Evolutionary conservation across 371 early-diverging fungal genomes (phyloP).

Genomic region (Lichtheimia ornata): DNA sequence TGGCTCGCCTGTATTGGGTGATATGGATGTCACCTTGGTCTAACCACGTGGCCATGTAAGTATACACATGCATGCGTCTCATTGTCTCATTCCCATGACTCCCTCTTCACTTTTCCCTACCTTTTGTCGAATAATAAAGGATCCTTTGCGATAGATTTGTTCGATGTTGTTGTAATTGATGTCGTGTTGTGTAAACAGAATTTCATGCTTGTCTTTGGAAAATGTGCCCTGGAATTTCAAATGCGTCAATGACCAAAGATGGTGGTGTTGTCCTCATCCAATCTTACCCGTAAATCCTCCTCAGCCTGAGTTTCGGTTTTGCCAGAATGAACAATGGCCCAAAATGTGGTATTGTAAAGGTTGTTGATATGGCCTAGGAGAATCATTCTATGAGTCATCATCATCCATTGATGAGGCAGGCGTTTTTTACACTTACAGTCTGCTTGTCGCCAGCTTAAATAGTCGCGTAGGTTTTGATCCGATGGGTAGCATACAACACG

Average conservation of each 20-base stretch:
- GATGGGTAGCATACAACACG: slow-evolving; percentile 89
- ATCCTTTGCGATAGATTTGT: slow-evolving; percentile 86
- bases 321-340: slow-evolving; percentile 84
- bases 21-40: slow-evolving; percentile 39
- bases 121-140: slow-evolving; percentile 68
- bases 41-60: slow-evolving; percentile 3
- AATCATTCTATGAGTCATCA: not conserved
- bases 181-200: slow-evolving; percentile 79
- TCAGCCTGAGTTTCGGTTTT: slow-evolving; percentile 71
- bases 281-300: slow-evolving; percentile 59
- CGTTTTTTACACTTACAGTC: slow-evolving; percentile 88
- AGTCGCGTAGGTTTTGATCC: slow-evolving; percentile 81
- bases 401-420: too few species aligned
- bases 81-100: too few species aligned
- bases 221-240: slow-evolving; percentile 66
- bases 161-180: slow-evolving; percentile 89
- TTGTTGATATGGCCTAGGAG: slow-evolving; percentile 77
- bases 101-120: slow-evolving; percentile 18
- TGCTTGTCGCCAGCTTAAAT: slow-evolving; percentile 93
- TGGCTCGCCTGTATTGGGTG: slow-evolving; percentile 33
- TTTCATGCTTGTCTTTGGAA: slow-evolving; percentile 89
- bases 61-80: not conserved
- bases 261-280: not conserved
- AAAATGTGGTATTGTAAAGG: slow-evolving; percentile 93
- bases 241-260: not conserved